Evolutionary conservation across 2,329 filamentous ascomycete species (phyloP).

Genomic region (Hymenoscyphus linearis): DNA sequence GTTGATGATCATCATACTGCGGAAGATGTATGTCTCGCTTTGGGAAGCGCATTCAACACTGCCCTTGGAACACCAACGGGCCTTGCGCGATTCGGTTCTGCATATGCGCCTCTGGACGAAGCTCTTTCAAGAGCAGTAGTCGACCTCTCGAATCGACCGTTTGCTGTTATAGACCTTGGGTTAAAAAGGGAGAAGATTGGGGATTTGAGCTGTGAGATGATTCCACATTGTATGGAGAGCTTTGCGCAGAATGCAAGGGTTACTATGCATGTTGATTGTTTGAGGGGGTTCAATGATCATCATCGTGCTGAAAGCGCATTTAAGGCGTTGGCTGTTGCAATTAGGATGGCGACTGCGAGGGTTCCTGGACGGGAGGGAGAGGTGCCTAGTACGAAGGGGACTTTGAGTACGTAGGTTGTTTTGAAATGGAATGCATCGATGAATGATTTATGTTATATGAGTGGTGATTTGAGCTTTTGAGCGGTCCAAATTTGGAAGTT

Average conservation of each 20-base stretch:
- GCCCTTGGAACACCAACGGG: conserved; percentile 75
- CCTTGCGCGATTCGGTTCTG: conserved; percentile 83
- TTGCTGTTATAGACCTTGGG: conserved; percentile 74
- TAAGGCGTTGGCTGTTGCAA: conserved; percentile 87
- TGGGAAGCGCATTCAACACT: conserved; percentile 77
- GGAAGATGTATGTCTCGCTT: conserved; percentile 89
- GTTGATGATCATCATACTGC: conserved; percentile 99
- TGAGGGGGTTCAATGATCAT: conserved; percentile 90
- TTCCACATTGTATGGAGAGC: conserved; percentile 90
- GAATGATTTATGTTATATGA: too few relatives aligned
- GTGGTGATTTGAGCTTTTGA: too few relatives aligned
- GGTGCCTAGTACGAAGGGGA: conserved; percentile 94
- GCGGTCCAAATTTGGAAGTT: too few relatives aligned
- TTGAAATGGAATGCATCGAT: background rate
- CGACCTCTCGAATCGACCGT: conserved; percentile 90
- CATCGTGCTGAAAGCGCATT: conserved; percentile 95
- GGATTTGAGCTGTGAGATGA: conserved; percentile 91
- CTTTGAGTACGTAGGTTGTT: conserved; percentile 55
- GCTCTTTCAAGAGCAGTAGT: conserved; percentile 89
- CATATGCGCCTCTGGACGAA: conserved; percentile 92
- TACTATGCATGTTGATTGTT: conserved; percentile 91
- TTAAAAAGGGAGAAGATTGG: conserved; percentile 90
- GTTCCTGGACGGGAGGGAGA: conserved; percentile 82
- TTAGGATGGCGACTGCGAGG: conserved; percentile 68
- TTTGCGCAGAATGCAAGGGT: conserved; percentile 87